Evolutionary conservation across 1,139 yeast species (phyloP), one percentile per base, ranked within the genome.

Genomic region (Candida tropicalis): DNA sequence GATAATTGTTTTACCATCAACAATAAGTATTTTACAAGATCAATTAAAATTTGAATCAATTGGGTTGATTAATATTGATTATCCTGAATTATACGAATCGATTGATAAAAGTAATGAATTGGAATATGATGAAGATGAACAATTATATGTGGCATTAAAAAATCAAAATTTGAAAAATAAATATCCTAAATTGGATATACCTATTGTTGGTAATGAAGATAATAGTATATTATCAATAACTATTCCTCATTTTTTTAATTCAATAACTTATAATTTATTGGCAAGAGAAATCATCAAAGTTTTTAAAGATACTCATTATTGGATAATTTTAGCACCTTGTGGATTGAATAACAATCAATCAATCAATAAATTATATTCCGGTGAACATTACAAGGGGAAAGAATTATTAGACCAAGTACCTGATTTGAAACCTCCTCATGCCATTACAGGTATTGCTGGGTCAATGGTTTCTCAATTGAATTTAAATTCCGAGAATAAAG

Each of bases 111-210:
- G 45, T 1, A 58, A 55, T 2, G 68, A 66, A 2, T 33, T 33
- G 27, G 79, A 71, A 3, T 79, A 65, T 48, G 80, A 77, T 46
- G 84, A 79, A 49, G 80, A 76, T 39, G 82, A 77, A 52, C 84
- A 80, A 50, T 63, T 80, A 35, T 80, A 79, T 52, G 51, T 62
- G 10, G 68, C 75, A 0, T 62, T 63, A 6, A 56, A 52, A 43
- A 48, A 49, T 35, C 58, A 54, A 33, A 54, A 60, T 18, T 46
- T 56, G 24, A 54, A 52, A 12, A 47, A 58, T 11, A 61, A 56
- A 40, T 69, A 58, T 49, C 56, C 62, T 5, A 50, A 51, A 8
- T 28, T 49, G 4, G 54, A 47, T 5, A 54, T 69, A n/a, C 68
- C 71, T 2, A 55, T 72, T 18, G 35, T 49, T 45, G 34, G 15